Evolutionary conservation across 1,139 yeast species (phyloP), one percentile per base, ranked within the genome.

Genomic region (Hyphopichia burtonii): DNA sequence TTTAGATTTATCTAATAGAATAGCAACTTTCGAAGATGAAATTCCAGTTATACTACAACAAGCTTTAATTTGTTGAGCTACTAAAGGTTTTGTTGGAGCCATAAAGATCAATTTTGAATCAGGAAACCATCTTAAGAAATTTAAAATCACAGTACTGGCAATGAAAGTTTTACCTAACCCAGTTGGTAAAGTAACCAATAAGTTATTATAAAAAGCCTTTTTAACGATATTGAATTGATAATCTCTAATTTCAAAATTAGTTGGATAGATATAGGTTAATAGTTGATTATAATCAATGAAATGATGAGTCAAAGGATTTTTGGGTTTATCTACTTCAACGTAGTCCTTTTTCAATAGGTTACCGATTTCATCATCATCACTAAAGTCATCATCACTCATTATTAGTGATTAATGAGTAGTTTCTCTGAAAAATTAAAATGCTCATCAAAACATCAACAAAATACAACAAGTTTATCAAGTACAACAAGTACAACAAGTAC

Each of bases 101-200:
- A 93, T 83, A 58, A 94, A 94, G 5, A 94, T 78, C 49, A 93
- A 80, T 57, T 90, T 93, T 4, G 90, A 81, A 12, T 67, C 63
- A 8, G 78, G 79, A 39, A 83, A 86, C 99, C 99, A 94, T 39
- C 96, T 68, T 52, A 78, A 82, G 65, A 78, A 94, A 58, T 94
- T 94, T 44, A 91, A 72, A 89, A 94, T 94, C 23, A 93, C 94
- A 0, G 96, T 85, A 34, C 95, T 83, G 2, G 99, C 98, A 54
- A 94, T 90, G 51, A 94, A 90, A 0, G 99, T 94, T 64, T 94
- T 94, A 37, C 99, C 99, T 60, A 91, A 73, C 51, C 99, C 99
- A 0, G 99, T 94, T 0, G 99, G 99, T 22, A 94, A 76, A 0
- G 98, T 96, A 53, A 95, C 93, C 34, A 94, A 67, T 3, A 85